phyloP scores from a whole-genome alignment of 1,139 yeast genomes.

The Magnusiomyces sp. region DNA sequence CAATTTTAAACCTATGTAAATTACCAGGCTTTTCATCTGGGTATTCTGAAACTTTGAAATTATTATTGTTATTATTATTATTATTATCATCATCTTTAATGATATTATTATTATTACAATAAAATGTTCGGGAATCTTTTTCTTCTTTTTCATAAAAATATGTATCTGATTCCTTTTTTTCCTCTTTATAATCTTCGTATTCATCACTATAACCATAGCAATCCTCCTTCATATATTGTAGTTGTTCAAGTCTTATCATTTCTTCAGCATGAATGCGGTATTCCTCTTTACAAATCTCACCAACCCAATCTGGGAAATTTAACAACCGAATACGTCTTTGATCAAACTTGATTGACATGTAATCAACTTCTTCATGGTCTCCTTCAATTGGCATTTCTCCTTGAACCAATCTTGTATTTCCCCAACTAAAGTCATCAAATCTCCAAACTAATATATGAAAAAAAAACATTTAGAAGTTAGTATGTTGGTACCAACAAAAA shows the following conservation, averaged over 20 bases:
- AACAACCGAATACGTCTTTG: slow-evolving; percentile 6
- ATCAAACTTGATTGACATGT: slow-evolving; percentile 1
- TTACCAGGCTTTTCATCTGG: too few species aligned
- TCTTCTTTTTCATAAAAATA: neutral
- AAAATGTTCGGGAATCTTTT: too few species aligned
- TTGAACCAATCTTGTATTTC: slow-evolving; percentile 72
- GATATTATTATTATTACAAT: too few species aligned
- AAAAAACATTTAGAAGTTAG: neutral
- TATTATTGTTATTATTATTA: too few species aligned
- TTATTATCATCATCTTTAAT: too few species aligned
- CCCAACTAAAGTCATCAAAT: slow-evolving; percentile 94
- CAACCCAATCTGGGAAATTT: slow-evolving; percentile 10
- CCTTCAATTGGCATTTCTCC: slow-evolving; percentile 37
- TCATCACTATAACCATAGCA: neutral
- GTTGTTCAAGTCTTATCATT: too few species aligned
- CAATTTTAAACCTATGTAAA: too few species aligned
- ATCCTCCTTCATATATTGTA: neutral
- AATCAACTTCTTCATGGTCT: neutral
- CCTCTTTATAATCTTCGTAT: neutral
- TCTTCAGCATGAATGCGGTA: too few species aligned
- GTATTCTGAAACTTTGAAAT: too few species aligned
- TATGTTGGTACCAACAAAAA: neutral
- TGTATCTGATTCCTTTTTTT: neutral
- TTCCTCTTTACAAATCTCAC: slow-evolving; percentile 1
- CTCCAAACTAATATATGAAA: slow-evolving; percentile 47